Conservation (phyloP, 495 filamentous ascomycete genomes). For the Neurospora sp. region DNA sequence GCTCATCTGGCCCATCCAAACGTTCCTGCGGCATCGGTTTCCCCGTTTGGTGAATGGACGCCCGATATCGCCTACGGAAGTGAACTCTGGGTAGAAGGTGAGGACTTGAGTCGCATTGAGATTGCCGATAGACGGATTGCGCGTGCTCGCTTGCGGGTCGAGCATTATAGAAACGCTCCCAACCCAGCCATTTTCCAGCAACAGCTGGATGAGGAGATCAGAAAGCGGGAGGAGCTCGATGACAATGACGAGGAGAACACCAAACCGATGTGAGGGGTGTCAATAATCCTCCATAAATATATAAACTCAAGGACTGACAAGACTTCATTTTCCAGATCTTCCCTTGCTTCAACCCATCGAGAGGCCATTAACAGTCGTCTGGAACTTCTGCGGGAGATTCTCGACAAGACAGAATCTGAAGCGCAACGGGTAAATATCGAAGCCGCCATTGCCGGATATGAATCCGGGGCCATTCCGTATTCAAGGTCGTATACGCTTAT, state of each 20-base stretch:
- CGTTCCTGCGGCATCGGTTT: neutral
- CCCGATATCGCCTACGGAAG: conserved; percentile 15
- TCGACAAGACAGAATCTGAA: conserved; percentile 15
- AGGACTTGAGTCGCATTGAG: conserved; percentile 30
- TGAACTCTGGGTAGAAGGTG: conserved; percentile 18
- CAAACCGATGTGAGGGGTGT: conserved; percentile 21
- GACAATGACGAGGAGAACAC: conserved; percentile 30
- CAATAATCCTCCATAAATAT: neutral
- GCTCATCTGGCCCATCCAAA: neutral
- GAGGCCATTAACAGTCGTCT: conserved; percentile 23
- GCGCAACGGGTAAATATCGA: conserved; percentile 35
- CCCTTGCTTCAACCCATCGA: conserved; percentile 8
- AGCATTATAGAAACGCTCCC: conserved; percentile 12
- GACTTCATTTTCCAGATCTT: conserved; percentile 7
- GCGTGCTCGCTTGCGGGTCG: conserved; percentile 22
- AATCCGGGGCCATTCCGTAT: conserved; percentile 29
- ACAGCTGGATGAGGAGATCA: conserved; percentile 21
- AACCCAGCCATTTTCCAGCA: conserved; percentile 14
- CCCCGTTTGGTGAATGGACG: conserved; percentile 7
- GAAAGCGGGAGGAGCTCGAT: conserved; percentile 23
- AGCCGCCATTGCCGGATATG: conserved; percentile 33
- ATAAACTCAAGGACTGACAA: neutral
- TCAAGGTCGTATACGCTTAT: conserved; percentile 32
- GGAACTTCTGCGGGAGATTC: conserved; percentile 17
- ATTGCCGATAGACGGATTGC: conserved; percentile 28